Base-by-base conservation (phyloP, 768 basidiomycete genomes). In the Tricholoma sp. region DNA sequence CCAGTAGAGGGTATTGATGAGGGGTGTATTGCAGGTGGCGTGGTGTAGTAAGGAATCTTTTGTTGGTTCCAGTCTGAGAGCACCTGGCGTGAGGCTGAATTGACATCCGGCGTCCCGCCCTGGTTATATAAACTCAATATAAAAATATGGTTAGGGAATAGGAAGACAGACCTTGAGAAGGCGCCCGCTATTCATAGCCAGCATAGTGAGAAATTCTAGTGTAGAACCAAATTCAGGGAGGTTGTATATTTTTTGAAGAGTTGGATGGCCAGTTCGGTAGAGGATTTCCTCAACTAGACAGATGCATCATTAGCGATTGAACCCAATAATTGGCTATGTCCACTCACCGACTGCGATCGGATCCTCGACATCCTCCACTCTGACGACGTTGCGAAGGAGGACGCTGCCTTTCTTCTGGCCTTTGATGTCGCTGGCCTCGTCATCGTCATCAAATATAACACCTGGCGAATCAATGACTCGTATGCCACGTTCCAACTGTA, bases 401-500 rank as follows among this genome's bases (percentile, higher is more conserved):
- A 95, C 76, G 62, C 84, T 87, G 4, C 78, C 76, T 54, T 82
- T 84, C 70, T 70, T 81, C 60, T 60, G 67, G 4, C 74, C 72
- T 54, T 79, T 80, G 34, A 67, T 70, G 50, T 77, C 71, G 36
- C 69, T 67, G 55, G 65, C 67, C 49, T 77, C 67, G 49, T 85
- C 80, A 55, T 89, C 85, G 55, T 93, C 91, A 58, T 94, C 92
- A 62, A 97, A 92, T 1, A 99, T 90, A n/a, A 98, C 94, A 58
- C 96, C 97, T 0, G 97, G 96, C 36, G 94, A 98, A 71, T 98
- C 97, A 6, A 98, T 80, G 34, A 98, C 87, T 55, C 88, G 85
- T 65, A 99, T 80, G 0, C 94, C 94, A 44, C 94, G 90, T 69
- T 98, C 96, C 3, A 99, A 78, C 59, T 92, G 91, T 5, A 98